phyloP scores from a whole-genome alignment of 257 asterid species.

The Solanum pinnatisectum region DNA sequence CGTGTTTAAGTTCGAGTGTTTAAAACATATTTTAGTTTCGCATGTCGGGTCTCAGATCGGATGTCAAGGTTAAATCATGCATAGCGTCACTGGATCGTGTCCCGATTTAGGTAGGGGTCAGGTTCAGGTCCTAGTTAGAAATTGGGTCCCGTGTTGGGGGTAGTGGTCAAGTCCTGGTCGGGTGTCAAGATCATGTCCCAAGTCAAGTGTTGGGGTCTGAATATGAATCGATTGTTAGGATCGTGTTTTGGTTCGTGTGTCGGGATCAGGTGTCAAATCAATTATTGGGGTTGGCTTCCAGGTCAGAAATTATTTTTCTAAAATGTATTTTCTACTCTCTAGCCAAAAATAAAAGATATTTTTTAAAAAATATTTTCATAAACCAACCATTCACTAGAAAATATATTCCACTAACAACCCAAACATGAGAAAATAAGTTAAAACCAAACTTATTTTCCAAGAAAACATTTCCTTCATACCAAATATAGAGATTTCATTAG shows the following conservation, averaged over 20 bases:
- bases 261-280: background rate
- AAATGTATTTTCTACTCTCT: background rate
- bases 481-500: background rate
- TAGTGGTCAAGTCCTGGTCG: background rate
- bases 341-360: background rate
- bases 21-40: too few relatives aligned
- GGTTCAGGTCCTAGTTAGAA: background rate
- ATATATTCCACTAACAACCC: background rate
- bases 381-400: background rate
- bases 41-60: background rate
- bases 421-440: background rate
- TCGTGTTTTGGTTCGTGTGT: too few relatives aligned
- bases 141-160: background rate
- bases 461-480: background rate
- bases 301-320: background rate
- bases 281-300: background rate
- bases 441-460: background rate
- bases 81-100: background rate
- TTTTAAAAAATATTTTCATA: too few relatives aligned
- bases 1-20: background rate
- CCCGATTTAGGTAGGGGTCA: background rate
- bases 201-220: background rate
- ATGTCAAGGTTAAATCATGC: background rate
- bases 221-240: background rate
- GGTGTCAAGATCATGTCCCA: background rate